Evolutionary conservation across 1,284 basidiomycete genomes (phyloP), one percentile per base, ranked within the genome.

Genomic region (Rhizopogon parksii): DNA sequence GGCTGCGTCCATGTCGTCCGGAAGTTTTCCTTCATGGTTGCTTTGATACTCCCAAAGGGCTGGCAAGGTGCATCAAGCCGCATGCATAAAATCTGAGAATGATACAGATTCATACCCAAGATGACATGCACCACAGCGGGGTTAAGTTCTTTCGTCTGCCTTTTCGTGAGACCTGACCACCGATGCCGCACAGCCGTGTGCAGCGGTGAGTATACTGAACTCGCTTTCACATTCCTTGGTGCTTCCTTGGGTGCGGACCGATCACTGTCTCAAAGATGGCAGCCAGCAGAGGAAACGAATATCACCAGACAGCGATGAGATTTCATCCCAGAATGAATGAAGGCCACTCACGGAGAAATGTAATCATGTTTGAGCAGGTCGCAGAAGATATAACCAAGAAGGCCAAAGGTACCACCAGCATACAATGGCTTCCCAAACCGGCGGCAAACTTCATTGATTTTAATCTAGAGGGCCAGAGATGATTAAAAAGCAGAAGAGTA

Each of bases 311-410:
- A 40, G 46, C 40, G 39, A 54, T 47, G 21, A 47, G 53, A 40
- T 49, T 40, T 38, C 36, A 46, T 42, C 49, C 52, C 36, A 49
- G 27, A 32, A 43, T 32, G 27, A 27, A 19, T 19, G 52, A 53
- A 55, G 51, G 50, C 37, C 55, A 71, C 85, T 74, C 71, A 92
- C 93, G 82, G 81, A 52, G 82, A 74, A 55, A 96, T 80, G 66
- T 88, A 95, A 57, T 91, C 83, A 64, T 95, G 92, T 39, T 79
- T 74, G 51, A 94, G 76, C 43, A 99, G 77, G 66, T 99, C 95
- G 53, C 91, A 90, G 66, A 98, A 97, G 60, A 95, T 90, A 69
- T 90, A 99, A 5, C 95, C 96, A 45, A 86, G 75, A 53, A 95
- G 75, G n/a, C 95, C 95, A 66, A 91, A 94, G 9, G 88, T 85